Conservation (phyloP, 2,329 filamentous ascomycete species). For the Nemania sp. region DNA sequence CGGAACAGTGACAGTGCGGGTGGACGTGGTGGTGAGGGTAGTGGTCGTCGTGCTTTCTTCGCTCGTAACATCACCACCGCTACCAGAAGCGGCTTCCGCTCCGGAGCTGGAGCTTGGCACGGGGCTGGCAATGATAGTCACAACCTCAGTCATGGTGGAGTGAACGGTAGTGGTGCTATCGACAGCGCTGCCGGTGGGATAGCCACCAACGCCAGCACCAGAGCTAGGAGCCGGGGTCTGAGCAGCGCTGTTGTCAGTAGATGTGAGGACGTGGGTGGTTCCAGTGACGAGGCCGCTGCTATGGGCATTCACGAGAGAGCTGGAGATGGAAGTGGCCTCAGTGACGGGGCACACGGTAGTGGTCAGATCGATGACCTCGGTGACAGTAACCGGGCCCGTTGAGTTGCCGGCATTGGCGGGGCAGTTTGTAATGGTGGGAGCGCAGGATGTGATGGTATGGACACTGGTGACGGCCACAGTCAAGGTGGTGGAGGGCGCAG, state of each 20-base stretch:
- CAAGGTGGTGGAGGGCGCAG: constrained; percentile 35
- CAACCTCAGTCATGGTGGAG: too few relatives aligned
- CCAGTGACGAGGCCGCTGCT: constrained; percentile 39
- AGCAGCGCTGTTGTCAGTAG: constrained; percentile 24
- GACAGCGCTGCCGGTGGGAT: constrained; percentile 15
- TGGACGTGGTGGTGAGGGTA: constrained; percentile 38
- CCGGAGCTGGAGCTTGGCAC: constrained; percentile 22
- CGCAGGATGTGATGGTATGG: constrained; percentile 41
- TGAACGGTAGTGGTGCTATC: too few relatives aligned
- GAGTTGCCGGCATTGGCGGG: constrained; percentile 34
- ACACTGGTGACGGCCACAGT: constrained; percentile 39
- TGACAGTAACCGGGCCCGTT: constrained; percentile 38
- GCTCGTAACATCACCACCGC: constrained; percentile 22
- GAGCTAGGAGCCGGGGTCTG: constrained; percentile 23
- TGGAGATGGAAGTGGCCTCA: constrained; percentile 37
- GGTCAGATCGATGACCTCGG: constrained; percentile 43
- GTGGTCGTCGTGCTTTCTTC: constrained; percentile 35
- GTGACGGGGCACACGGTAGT: constrained; percentile 44
- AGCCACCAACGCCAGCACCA: constrained; percentile 12
- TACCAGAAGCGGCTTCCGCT: constrained; percentile 15
- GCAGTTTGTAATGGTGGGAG: constrained; percentile 42
- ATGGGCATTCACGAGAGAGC: constrained; percentile 38
- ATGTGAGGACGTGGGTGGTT: constrained; percentile 32
- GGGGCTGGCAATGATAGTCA: constrained; percentile 37
- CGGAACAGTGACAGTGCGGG: constrained; percentile 38